Evolutionary conservation across 2,329 filamentous ascomycete species (phyloP), one percentile per base, ranked within the genome.

Genomic region (Camptophora hylomeconis): DNA sequence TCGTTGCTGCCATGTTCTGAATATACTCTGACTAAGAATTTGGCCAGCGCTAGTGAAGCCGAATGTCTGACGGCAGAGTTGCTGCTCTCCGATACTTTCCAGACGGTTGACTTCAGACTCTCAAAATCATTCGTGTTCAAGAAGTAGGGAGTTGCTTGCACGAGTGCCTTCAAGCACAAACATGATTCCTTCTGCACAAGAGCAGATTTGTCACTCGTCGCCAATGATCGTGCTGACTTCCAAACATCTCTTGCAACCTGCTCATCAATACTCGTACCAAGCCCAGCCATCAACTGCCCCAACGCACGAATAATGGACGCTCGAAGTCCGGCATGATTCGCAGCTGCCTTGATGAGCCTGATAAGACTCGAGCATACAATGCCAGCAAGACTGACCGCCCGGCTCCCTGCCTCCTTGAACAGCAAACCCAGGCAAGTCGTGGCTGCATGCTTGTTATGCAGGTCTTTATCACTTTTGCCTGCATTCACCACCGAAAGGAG

Each of bases 321-420:
- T 35, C 86, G 74, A 31, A 93, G 60, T 1, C 86, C 89, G 0
- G 83, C 76, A 61, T 94, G 77, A 45, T 64, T 80, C 33, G 77
- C 74, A 1, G 84, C 75, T 7, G 71, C 61, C 54, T 94, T 95
- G 38, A 92, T 57, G 1, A 86, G 61, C 54, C 86, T 92, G 32
- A 92, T 46, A 28, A 92, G 57, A 4, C 74, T 70, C 7, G 72
- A 67, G 43, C 75, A 81, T 10, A 76, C 72, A 36, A 92, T 57
- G 32, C 76, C 75, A 37, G 89, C 82, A 35, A 93, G 61, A 39
- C 78, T 76, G 52, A 92, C 81, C 26, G 81, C 83, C 53, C 87
- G 94, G 53, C 95, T 89, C 30, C 89, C 89, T 2, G 87, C 87
- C n/a, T 80, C 73, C 34, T 78, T 80, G 54, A 86, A 95, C 18